These are phyloP conservation scores for Pyrus pyrifolia DNA, from an alignment of 306 rosid species.

Conservation along the genomic window DNA sequence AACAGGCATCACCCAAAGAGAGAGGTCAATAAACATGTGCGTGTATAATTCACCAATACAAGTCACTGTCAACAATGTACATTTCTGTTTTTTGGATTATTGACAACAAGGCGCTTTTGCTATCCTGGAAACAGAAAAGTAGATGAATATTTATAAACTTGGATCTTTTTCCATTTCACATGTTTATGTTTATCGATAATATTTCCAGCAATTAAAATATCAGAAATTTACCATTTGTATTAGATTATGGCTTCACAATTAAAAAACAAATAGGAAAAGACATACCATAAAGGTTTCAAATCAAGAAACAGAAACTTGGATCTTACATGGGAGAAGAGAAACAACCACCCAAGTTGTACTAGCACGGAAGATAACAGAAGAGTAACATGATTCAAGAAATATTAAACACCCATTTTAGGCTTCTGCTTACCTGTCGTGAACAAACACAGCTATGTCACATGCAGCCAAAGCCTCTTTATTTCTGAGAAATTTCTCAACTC, in stretches of 20 bases:
- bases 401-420: not conserved
- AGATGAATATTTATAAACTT: not conserved
- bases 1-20: not conserved
- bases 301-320: not conserved
- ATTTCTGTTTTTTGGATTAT: not conserved
- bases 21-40: not conserved
- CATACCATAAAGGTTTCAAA: not conserved
- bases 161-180: not conserved
- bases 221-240: not conserved
- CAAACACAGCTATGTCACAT: slow-evolving; percentile 86
- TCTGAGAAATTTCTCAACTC: slow-evolving; percentile 51
- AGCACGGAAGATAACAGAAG: not conserved
- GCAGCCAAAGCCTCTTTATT: slow-evolving; percentile 87
- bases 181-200: not conserved
- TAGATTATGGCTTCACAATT: not conserved
- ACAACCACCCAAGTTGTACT: not conserved
- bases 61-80: not conserved
- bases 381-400: not conserved
- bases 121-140: not conserved
- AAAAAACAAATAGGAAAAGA: not conserved
- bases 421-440: slow-evolving; percentile 70
- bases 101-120: not conserved
- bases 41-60: not conserved
- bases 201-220: not conserved
- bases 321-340: not conserved